These are phyloP conservation scores for Vaccinium myrtillus DNA, from an alignment of 148 eudicot genomes.

Conservation along the genomic window DNA sequence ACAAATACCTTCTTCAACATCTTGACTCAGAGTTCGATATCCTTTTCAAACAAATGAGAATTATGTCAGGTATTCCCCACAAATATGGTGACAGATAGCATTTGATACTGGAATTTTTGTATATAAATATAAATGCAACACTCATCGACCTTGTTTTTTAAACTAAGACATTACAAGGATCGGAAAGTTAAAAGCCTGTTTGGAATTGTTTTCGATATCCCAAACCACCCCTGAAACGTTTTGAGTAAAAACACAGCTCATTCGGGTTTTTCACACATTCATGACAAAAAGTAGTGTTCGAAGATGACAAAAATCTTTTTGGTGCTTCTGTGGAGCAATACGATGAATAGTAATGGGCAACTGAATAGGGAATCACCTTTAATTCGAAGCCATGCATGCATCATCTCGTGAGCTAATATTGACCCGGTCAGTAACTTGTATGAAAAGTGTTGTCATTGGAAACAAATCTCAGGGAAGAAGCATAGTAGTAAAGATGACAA, in stretches of 20 bases:
- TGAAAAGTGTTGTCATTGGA: background rate
- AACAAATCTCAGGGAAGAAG: background rate
- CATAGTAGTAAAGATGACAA: background rate
- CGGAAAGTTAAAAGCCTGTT: background rate
- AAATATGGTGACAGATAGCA: background rate
- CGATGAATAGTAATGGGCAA: background rate
- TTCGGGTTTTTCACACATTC: background rate
- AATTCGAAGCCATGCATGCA: constrained; percentile 4
- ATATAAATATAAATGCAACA: no score
- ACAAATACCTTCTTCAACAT: constrained; percentile 96
- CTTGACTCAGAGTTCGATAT: constrained; percentile 61
- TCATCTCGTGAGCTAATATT: constrained; percentile 7
- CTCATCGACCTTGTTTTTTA: no score
- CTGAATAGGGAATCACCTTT: background rate
- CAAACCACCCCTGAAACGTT: background rate
- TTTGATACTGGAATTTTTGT: no score
- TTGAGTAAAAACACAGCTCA: background rate
- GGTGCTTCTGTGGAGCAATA: background rate
- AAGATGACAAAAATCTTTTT: background rate
- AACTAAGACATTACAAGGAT: no score
- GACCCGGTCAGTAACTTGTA: background rate
- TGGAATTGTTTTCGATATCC: background rate
- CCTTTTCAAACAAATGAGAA: constrained; percentile 30
- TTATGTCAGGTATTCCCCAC: background rate
- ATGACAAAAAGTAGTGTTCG: background rate